Base-by-base conservation (phyloP, 1,284 basidiomycete species). In the Phlebopus sp. region DNA sequence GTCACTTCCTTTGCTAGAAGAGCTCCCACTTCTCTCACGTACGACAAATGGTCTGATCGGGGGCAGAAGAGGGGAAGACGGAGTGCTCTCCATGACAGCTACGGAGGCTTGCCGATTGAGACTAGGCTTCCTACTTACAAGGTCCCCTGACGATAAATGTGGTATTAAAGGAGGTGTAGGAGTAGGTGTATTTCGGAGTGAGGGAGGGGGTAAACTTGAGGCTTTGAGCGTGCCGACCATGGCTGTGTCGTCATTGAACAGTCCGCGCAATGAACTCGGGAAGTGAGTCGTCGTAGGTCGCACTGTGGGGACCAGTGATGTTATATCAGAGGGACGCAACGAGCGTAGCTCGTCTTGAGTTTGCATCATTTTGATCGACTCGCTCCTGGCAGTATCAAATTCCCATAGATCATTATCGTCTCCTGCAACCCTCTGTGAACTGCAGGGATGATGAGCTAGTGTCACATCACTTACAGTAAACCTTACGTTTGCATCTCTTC, bases 321-420 rank as follows among this genome's bases (percentile, higher is more conserved):
- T 37, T 17, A 58, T 46, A 29, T 68, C 62, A 42, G 66, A 63
- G 50, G 43, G 57, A 54, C 38, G 66, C 60, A 15, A 62, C 44
- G 50, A 14, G 25, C 50, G 52, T 9, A 23, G 4, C 9, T 60
- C 49, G 8, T 14, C 59, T 15, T 57, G 63, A 17, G 52, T 52
- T 19, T 53, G 42, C 17, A 54, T 18, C 42, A 51, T 44, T 38
- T 55, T 55, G 48, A 64, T 59, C 19, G 69, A 63, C 36, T 67
- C 71, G 17, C 75, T 76, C 38, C 81, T 74, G 29, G 89, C 69
- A 0, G 87, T 88, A 44, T 90, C 88, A 57, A 90, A 90, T 59
- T 87, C 83, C 87, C 87, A 90, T 42, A 72, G 69, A 50, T 76
- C 74, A 40, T 78, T 74, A n/a, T 81, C 75, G 32, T 74, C 67